Percentiles rank a stretch among this genome's conserved stretches.
These are phyloP conservation scores for Fusarium phyllophilum DNA, from an alignment of 2,329 filamentous ascomycete species.

Conservation along the genomic window DNA sequence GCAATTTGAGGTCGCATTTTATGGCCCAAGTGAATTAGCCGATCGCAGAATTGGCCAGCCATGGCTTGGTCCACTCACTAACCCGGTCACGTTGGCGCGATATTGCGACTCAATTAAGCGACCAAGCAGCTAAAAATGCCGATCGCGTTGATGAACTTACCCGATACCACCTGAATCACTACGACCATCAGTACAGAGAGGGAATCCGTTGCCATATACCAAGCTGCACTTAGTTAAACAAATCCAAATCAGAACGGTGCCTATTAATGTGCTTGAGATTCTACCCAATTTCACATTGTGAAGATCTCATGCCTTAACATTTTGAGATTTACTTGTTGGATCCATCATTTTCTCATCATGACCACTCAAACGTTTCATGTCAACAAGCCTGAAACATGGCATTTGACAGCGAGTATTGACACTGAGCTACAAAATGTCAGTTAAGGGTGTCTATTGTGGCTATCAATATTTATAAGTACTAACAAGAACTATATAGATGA, in stretches of 20 bases:
- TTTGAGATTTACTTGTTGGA: no score
- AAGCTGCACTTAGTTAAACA: accelerated
- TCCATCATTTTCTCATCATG: background rate
- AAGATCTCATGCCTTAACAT: background rate
- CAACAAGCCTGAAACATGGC: background rate
- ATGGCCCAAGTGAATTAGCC: background rate
- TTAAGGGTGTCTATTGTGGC: accelerated
- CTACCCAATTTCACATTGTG: no score
- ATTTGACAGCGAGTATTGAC: background rate
- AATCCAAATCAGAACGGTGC: accelerated
- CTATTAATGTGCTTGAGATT: background rate
- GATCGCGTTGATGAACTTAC: background rate
- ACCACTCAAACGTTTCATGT: accelerated
- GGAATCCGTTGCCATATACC: accelerated
- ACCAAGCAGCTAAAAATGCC: background rate
- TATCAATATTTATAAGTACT: accelerated
- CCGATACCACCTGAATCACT: background rate
- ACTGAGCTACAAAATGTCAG: background rate
- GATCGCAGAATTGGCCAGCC: background rate
- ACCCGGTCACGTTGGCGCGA: background rate
- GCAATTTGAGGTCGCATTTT: background rate
- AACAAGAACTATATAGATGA: background rate
- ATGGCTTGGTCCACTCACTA: background rate
- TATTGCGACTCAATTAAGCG: background rate
- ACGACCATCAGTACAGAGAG: background rate